These are phyloP conservation scores for Blastobotrys persicus DNA, from an alignment of 1,139 yeast genomes.

Conservation along the genomic window DNA sequence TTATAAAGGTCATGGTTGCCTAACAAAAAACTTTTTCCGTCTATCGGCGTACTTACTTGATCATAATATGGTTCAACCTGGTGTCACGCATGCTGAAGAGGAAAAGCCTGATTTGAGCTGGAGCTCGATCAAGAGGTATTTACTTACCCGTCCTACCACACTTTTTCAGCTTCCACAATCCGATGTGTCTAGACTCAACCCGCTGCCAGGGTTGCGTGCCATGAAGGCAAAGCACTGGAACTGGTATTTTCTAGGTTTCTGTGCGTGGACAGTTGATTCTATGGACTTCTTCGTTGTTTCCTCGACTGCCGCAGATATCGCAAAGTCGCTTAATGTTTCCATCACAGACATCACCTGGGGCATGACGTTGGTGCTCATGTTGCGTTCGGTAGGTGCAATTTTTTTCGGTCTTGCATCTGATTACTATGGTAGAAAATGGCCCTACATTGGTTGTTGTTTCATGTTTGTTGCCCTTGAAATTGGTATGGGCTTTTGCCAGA, in stretches of 20 bases:
- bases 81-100: conserved; percentile 14
- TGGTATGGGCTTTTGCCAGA: conserved; percentile 73
- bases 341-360: conserved; percentile 61
- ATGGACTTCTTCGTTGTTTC: conserved; percentile 54
- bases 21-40: no score
- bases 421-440: conserved; percentile 67
- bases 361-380: conserved; percentile 72
- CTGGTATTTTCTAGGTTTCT: conserved; percentile 41
- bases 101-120: conserved; percentile 32
- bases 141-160: conserved; percentile 32
- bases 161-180: conserved; percentile 29
- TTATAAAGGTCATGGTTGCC: no score
- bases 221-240: conserved; percentile 43
- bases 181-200: conserved; percentile 29
- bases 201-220: conserved; percentile 38
- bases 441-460: conserved; percentile 51
- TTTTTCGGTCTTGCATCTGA: conserved; percentile 65
- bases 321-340: conserved; percentile 41
- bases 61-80: no score
- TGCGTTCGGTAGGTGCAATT: conserved; percentile 70
- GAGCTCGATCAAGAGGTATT: conserved; percentile 27
- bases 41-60: no score
- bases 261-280: conserved; percentile 53
- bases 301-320: conserved; percentile 46
- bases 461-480: conserved; percentile 58